These are phyloP conservation scores for Panus rudis DNA, from an alignment of 768 basidiomycete genomes.

Conservation along the genomic window DNA sequence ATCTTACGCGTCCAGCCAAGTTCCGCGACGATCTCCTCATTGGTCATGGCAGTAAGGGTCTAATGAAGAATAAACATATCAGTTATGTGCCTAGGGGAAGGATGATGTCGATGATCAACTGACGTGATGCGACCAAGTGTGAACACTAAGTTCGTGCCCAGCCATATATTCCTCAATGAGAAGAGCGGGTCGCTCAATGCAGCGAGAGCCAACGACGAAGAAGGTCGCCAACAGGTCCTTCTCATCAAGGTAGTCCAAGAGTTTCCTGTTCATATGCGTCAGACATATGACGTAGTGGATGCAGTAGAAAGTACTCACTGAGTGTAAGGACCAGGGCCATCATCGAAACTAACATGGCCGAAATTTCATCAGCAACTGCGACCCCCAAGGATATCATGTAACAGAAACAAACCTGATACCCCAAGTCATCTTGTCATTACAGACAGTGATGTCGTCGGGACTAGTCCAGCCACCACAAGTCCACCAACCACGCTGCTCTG, in stretches of 20 bases:
- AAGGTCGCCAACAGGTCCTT: constrained; percentile 75
- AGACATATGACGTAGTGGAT: not conserved
- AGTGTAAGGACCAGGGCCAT: constrained; percentile 84
- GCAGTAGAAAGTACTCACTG: constrained; percentile 24
- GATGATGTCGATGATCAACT: constrained; percentile 9
- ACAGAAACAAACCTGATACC: constrained; percentile 47
- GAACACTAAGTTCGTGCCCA: constrained; percentile 76
- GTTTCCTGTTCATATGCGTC: constrained; percentile 32
- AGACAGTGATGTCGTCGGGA: constrained; percentile 51
- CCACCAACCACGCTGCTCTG: constrained; percentile 80
- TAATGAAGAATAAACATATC: constrained; percentile 25
- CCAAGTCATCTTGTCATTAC: constrained; percentile 67
- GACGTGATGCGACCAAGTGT: constrained; percentile 87
- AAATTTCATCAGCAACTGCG: too few relatives aligned
- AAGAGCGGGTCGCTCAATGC: constrained; percentile 68
- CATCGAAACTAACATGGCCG: constrained; percentile 53
- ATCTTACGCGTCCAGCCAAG: constrained; percentile 87
- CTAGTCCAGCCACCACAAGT: constrained; percentile 74
- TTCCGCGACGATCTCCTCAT: constrained; percentile 84
- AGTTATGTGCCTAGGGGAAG: constrained; percentile 19
- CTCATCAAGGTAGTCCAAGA: constrained; percentile 65
- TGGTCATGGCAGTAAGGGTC: constrained; percentile 67
- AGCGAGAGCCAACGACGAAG: constrained; percentile 85
- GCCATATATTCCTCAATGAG: constrained; percentile 75
- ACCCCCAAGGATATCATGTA: too few relatives aligned